phyloP scores from a whole-genome alignment of 495 filamentous ascomycete species.

The Penicillium soppii region DNA sequence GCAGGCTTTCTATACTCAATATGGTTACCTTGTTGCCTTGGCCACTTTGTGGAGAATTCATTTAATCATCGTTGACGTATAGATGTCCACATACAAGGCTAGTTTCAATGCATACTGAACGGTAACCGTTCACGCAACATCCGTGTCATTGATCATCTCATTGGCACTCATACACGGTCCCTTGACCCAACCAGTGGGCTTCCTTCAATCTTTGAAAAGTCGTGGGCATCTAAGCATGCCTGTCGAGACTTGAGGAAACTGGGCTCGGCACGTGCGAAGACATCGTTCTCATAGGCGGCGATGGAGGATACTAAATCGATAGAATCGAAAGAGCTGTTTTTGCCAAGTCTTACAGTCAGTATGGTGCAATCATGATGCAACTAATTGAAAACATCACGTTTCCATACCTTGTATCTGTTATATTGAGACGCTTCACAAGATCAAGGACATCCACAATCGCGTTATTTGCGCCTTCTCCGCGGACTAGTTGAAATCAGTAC shows the following conservation, averaged over 20 bases:
- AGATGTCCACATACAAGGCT: too few species aligned
- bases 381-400: neutral
- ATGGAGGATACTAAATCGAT: slow-evolving; percentile 30
- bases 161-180: too few species aligned
- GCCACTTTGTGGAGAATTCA: too few species aligned
- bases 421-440: slow-evolving; percentile 30
- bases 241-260: slow-evolving; percentile 56
- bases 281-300: slow-evolving; percentile 47
- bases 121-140: too few species aligned
- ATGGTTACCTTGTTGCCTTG: too few species aligned
- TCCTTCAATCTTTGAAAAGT: slow-evolving; percentile 43
- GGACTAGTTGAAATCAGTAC: slow-evolving; percentile 22
- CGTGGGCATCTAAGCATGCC: slow-evolving; percentile 65
- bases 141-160: too few species aligned
- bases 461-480: slow-evolving; percentile 62
- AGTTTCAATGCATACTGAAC: too few species aligned
- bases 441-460: slow-evolving; percentile 52
- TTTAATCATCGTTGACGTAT: too few species aligned
- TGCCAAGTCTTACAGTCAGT: neutral
- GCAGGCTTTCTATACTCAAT: neutral
- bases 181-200: slow-evolving; percentile 37
- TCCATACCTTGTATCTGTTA: slow-evolving; percentile 5
- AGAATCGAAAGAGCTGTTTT: slow-evolving; percentile 9
- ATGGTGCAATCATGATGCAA: neutral
- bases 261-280: slow-evolving; percentile 47